Base-by-base conservation (phyloP, 192 early-diverging fungal species). In the Mortierella antarctica region DNA sequence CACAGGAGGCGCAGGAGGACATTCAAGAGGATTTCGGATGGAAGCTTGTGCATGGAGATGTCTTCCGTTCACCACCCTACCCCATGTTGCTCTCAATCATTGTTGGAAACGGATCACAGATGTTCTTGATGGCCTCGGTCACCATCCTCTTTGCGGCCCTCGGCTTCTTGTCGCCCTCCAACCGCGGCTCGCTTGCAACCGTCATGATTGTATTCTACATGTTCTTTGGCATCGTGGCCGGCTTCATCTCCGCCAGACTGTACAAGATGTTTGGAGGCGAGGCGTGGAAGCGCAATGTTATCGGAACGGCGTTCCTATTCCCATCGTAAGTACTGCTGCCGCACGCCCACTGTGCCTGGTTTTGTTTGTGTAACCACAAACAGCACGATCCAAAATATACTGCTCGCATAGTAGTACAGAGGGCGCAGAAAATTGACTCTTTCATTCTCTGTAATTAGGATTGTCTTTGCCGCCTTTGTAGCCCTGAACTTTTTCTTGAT, bases 1-100 rank as follows among this genome's bases (percentile, higher is more conserved):
- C 83, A 15, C 71, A 85, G 44, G 88, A 89, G 53, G 86, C 86
- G 0, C 86, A 89, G 61, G 91, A 95, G 67, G 91, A 93, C 71
- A 83, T 93, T 41, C 92, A 93, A 67, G 97, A 98, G 65, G 97
- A 99, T 66, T 97, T 94, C 90, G 97, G 97, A 5, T 99, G 97
- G 97, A 99, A 98, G 83, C 90, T 95, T 42, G 94, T 99, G 7
- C 97, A 99, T 62, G 96, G 95, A 42, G 97, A 99, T 82, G 94
- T 99, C n/a, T 99, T 99, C 86, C 92, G 97, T n/a, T 79, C 95
- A 23, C 95, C 97, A 5, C 71, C 87, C 39, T 89, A 91, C 42
- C 85, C 91, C 57, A 90, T 92, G 67, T 83, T 93, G 57, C 84
- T 99, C 31, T 84, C 94, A 0, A 93, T 96, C 12, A 86, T 95